Base-by-base conservation (phyloP, 176 grass and related monocot genomes). In the Luzula sylvatica region DNA sequence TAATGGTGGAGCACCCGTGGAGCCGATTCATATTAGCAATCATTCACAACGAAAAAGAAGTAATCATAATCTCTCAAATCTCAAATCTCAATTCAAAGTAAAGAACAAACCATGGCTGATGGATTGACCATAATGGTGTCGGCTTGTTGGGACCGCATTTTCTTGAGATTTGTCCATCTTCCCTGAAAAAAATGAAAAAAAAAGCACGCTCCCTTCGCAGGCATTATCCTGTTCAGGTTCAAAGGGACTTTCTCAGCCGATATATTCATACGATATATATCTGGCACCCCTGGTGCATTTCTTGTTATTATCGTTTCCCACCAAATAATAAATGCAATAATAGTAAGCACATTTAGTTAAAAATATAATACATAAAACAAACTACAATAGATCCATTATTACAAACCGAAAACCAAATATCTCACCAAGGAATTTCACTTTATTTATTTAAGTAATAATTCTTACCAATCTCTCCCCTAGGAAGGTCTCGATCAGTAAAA, bases 221-320 rank as follows among this genome's bases (percentile, higher is more conserved):
- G 90, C 73, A 96, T 96, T 89, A 86, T 82, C 84, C 90, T 96
- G 84, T 76, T 82, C 84, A 89, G 90, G 90, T 96, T 96, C 90
- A 75, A 89, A 96, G 90, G 90, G 84, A 89, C 84, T 96, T 96
- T 96, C 90, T 96, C 84, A 89, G 81, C 90, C 90, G 55, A 72
- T 75, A 56, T 46, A 71, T 72, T 47, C 54, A 62, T 79, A 39
- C 68, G 53, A 72, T 74, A 76, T 55, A 77, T 82, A 50, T 71
- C 50, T 73, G 81, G 84, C 90, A 96, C 84, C 84, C 84, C 84
- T 79, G 81, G 84, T 96, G 89, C 89, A 85, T 81, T 68, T 85
- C 39, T 75, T 15, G 80, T 95, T 38, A 95, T 66, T 82, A 82
- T 59, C 68, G 63, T 57, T 70, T 66, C 72, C 67, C 79, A 8